Conservation (phyloP, 176 grass and related monocot species). For the Panicum miliaceum region DNA sequence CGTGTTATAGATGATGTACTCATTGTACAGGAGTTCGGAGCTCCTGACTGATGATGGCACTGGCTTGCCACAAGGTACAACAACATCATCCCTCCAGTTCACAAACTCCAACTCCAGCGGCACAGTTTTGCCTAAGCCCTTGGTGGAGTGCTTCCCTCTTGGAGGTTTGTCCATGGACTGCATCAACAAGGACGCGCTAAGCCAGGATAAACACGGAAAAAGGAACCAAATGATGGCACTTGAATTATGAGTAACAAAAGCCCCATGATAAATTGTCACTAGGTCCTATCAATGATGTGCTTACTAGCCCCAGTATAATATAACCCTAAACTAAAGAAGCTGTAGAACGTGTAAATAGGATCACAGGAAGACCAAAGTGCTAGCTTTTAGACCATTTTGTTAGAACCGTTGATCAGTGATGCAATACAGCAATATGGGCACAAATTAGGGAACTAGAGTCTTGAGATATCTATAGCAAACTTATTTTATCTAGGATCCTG, state of each 20-base stretch:
- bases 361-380: neutral
- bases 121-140: slow-evolving; percentile 87
- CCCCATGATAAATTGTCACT: neutral
- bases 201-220: neutral
- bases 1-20: slow-evolving; percentile 93
- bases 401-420: slow-evolving; percentile 3
- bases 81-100: slow-evolving; percentile 83
- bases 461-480: neutral
- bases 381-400: neutral
- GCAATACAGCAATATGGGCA: neutral
- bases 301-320: neutral
- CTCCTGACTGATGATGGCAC: slow-evolving; percentile 62
- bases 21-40: slow-evolving; percentile 89
- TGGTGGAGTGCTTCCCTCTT: slow-evolving; percentile 93
- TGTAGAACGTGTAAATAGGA: neutral
- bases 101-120: slow-evolving; percentile 76
- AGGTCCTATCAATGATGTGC: neutral
- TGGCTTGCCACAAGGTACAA: slow-evolving; percentile 88
- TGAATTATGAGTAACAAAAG: neutral
- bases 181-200: slow-evolving; percentile 29
- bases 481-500: neutral
- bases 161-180: slow-evolving; percentile 87
- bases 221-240: neutral
- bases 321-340: neutral
- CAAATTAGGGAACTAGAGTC: neutral